Evolutionary conservation across 2,329 filamentous ascomycete genomes (phyloP).

Genomic region (Didymella pomorum): DNA sequence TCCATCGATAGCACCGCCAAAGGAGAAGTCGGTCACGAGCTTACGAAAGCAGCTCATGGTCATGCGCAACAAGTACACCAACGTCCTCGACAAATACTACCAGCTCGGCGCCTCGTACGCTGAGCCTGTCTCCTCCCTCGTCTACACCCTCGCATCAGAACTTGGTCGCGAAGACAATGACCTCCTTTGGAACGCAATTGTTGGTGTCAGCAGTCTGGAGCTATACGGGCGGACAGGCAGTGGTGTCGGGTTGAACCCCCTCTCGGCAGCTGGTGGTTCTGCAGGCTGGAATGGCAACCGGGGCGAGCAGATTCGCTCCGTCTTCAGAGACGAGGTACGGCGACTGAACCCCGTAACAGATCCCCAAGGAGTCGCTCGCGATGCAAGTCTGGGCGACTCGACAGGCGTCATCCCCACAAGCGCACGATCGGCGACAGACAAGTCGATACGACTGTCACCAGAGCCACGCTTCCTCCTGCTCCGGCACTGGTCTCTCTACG

Average conservation of each 20-base stretch:
- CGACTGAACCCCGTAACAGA: slow-evolving; percentile 82
- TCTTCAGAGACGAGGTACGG: slow-evolving; percentile 91
- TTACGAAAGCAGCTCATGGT: slow-evolving; percentile 77
- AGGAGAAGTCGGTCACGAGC: slow-evolving; percentile 72
- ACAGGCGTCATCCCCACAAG: slow-evolving; percentile 88
- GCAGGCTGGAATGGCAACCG: slow-evolving; percentile 83
- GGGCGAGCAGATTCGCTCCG: slow-evolving; percentile 82
- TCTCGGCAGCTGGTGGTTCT: slow-evolving; percentile 61
- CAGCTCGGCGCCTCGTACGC: slow-evolving; percentile 87
- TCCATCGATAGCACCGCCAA: slow-evolving; percentile 52
- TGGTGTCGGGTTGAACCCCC: slow-evolving; percentile 71
- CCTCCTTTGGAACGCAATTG: slow-evolving; percentile 91
- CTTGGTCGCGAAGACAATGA: slow-evolving; percentile 97
- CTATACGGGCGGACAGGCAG: slow-evolving; percentile 87
- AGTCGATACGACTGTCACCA: slow-evolving; percentile 87
- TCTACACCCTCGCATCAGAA: slow-evolving; percentile 94
- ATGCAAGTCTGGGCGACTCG: slow-evolving; percentile 69
- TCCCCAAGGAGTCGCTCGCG: slow-evolving; percentile 64
- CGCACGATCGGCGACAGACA: slow-evolving; percentile 87
- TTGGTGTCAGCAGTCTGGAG: slow-evolving; percentile 93
- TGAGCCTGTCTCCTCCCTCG: slow-evolving; percentile 91
- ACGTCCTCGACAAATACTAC: slow-evolving; percentile 82
- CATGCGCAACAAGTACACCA: slow-evolving; percentile 79
- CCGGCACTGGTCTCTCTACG: slow-evolving; percentile 95
- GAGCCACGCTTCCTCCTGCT: slow-evolving; percentile 94